Conservation (phyloP, 2,329 filamentous ascomycete genomes). For the Leptosphaerulina australis region DNA sequence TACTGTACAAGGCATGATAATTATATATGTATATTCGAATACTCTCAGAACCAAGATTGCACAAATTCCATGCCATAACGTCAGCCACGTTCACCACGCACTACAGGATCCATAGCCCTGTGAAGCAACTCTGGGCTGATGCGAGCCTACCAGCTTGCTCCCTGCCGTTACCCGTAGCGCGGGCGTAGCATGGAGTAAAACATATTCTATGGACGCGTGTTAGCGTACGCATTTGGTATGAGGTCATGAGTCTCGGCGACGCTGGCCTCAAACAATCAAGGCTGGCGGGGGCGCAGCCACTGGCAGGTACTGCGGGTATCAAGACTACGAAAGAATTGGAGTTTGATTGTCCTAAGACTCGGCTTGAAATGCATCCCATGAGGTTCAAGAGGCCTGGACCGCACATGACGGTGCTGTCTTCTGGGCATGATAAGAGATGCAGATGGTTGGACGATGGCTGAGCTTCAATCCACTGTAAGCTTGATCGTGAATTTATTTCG, state of each 20-base stretch:
- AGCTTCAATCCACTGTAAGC: background rate
- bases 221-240: slow-evolving; percentile 11
- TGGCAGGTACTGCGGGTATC: background rate
- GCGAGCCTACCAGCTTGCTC: slow-evolving; percentile 2
- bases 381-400: background rate
- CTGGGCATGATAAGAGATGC: background rate
- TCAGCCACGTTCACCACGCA: slow-evolving; percentile 13
- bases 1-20: background rate
- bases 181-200: background rate
- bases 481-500: slow-evolving; percentile 1
- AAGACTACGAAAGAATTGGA: background rate
- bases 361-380: background rate
- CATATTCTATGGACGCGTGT: slow-evolving; percentile 1
- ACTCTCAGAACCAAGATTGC: background rate
- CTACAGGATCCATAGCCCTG: slow-evolving; percentile 1
- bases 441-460: background rate
- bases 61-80: no score
- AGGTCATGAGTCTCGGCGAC: slow-evolving; percentile 17
- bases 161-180: slow-evolving; percentile 11
- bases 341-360: background rate
- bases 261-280: background rate
- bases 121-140: slow-evolving; percentile 10
- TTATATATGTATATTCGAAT: slow-evolving; percentile 1
- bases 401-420: background rate
- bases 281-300: background rate